Evolutionary conservation across 192 early-diverging fungal genomes (phyloP), one percentile per base, ranked within the genome.

Genomic region (Entomortierella beljakovae): DNA sequence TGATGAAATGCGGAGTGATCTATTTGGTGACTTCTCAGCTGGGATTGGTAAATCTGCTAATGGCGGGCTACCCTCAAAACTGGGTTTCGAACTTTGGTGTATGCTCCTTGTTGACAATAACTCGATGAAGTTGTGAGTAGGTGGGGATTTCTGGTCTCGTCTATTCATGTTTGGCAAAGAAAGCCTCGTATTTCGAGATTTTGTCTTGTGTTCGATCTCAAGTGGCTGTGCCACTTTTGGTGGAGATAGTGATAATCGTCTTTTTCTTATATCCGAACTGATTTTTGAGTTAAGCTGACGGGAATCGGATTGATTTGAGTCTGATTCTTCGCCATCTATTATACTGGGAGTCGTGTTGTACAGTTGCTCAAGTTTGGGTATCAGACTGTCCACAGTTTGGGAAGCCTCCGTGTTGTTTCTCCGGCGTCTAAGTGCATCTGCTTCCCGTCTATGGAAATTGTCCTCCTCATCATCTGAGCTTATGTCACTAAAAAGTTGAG

Each of bases 381-480:
- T n/a, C n/a, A n/a, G n/a, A n/a, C n/a, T n/a, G n/a, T n/a, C n/a
- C n/a, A n/a, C n/a, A n/a, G 20, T 42, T 18, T 53, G 51, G 23
- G 51, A 53, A 9, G 51, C 28, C 3, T 26, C 23, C 6, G 25
- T 4, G 28, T 53, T 9, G 5, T 3, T 15, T 7, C 55, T 56
- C 18, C 37, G 56, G 7, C 15, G 46, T 0, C 9, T 11, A 10
- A 53, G 46, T 3, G n/a, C 4, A 20, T 55, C 22, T 42, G 29
- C 40, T 16, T 34, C 25, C n/a, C 33, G 6, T 2, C 33, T 9
- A 37, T 58, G 56, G 18, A 29, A 40, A 1, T 25, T n/a, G 18
- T 69, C 67, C 13, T 59, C 57, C 11, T 61, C 68, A 4, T 70
- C 59, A 23, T 70, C 52, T 6, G 58, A 61, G 28, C 20, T 29